Percentiles rank a stretch among this genome's conserved stretches.
Conservation (phyloP, 495 filamentous ascomycete species). For the Aspergillus sparsus region DNA sequence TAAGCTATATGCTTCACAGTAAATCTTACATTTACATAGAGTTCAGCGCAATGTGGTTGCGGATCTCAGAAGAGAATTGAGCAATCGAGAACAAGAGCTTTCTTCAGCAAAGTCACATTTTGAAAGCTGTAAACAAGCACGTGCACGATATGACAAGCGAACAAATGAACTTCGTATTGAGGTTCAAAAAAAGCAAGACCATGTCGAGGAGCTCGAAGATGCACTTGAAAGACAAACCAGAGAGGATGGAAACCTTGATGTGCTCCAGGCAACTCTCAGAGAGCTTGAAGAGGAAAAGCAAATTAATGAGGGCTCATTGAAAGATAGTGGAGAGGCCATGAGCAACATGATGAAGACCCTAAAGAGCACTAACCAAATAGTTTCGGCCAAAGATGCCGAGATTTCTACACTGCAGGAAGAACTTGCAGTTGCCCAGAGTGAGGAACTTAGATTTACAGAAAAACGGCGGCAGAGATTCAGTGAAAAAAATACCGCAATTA, state of each 20-base stretch:
- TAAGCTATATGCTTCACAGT: not conserved
- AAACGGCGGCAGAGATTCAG: conserved; percentile 55
- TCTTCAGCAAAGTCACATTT: conserved; percentile 33
- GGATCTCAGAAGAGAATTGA: conserved; percentile 42
- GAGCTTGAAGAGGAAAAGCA: conserved; percentile 54
- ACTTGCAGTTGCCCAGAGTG: conserved; percentile 59
- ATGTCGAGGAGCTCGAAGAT: conserved; percentile 57
- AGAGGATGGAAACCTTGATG: conserved; percentile 63
- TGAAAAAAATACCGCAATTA: conserved; percentile 67
- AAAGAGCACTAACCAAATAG: conserved; percentile 39
- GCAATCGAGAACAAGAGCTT: conserved; percentile 37
- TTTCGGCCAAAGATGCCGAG: conserved; percentile 43
- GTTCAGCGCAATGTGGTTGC: conserved; percentile 47
- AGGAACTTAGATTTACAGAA: conserved; percentile 49
- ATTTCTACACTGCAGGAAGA: conserved; percentile 44
- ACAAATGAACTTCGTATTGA: conserved; percentile 54
- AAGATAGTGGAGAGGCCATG: conserved; percentile 55
- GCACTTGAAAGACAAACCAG: conserved; percentile 60
- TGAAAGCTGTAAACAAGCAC: conserved; percentile 42
- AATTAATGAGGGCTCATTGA: conserved; percentile 47
- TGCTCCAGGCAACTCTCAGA: conserved; percentile 53
- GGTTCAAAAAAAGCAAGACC: conserved; percentile 58
- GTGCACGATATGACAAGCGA: conserved; percentile 44
- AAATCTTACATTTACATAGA: conserved; percentile 27
- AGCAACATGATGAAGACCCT: conserved; percentile 48